Percentiles rank a stretch among this genome's conserved stretches.
Evolutionary conservation across 257 asterid genomes (phyloP).

Genomic region (Haberlea rhodopensis): DNA sequence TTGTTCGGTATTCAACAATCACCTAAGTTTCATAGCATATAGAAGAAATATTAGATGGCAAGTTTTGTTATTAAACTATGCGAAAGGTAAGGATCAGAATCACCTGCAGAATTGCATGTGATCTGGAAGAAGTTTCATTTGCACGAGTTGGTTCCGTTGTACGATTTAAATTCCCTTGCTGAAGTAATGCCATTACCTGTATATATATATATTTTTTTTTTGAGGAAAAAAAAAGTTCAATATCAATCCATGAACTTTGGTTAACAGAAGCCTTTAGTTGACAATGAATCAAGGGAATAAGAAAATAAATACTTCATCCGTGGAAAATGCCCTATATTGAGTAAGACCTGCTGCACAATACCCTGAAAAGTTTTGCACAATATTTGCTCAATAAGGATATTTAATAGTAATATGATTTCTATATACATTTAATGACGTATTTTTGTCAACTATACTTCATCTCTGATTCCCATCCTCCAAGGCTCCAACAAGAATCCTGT

Average conservation of each 20-base stretch:
- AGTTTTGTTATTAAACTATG: background rate
- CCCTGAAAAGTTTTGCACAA: conserved; percentile 45
- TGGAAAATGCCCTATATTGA: conserved; percentile 58
- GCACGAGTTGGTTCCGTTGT: conserved; percentile 68
- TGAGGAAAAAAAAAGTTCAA: background rate
- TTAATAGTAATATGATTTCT: background rate
- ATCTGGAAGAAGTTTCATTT: conserved; percentile 65
- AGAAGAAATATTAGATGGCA: background rate
- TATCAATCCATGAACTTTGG: background rate
- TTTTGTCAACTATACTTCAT: background rate
- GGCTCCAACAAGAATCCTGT: background rate
- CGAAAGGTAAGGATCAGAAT: background rate
- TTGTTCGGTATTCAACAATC: conserved; percentile 40
- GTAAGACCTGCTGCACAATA: conserved; percentile 62
- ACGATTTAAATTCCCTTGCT: conserved; percentile 60
- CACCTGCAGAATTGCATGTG: conserved; percentile 73
- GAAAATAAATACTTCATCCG: conserved; percentile 48
- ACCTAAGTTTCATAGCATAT: conserved; percentile 34
- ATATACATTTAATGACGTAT: background rate
- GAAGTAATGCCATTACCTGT: conserved; percentile 67
- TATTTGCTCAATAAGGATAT: background rate
- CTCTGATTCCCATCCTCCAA: background rate
- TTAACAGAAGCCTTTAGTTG: background rate
- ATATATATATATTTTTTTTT: background rate
- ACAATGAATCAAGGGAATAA: conserved; percentile 6